Conservation (phyloP, 164 flowering plant genomes). For the Warburgia ugandensis region DNA sequence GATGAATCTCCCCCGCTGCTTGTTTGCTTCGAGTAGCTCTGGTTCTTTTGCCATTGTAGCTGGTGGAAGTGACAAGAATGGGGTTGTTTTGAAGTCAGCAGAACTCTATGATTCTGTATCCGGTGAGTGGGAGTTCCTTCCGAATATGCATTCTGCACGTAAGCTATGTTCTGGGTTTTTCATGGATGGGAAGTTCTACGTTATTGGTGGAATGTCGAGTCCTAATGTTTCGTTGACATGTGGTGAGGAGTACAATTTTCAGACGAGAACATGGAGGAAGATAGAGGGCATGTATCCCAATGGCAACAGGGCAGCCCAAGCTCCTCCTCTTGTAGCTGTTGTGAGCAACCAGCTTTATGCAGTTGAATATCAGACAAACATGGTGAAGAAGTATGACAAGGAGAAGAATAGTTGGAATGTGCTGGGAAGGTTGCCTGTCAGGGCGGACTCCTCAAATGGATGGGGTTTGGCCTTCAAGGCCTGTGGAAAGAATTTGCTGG, state of each 20-base stretch:
- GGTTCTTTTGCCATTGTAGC: constrained; percentile 33
- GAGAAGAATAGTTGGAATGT: constrained; percentile 21
- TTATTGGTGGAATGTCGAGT: constrained; percentile 23
- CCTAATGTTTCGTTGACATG: constrained; percentile 20
- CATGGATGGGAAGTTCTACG: constrained; percentile 37
- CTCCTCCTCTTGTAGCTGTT: constrained; percentile 37
- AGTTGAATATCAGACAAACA: constrained; percentile 30
- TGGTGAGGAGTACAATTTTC: constrained; percentile 32
- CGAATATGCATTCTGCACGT: constrained; percentile 29
- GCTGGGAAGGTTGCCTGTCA: constrained; percentile 30
- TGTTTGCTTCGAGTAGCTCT: constrained; percentile 30
- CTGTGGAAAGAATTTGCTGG: constrained; percentile 28
- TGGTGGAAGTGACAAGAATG: constrained; percentile 29
- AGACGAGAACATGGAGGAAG: constrained; percentile 29
- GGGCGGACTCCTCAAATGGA: constrained; percentile 30
- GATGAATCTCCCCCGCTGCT: constrained; percentile 28
- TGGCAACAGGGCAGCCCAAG: constrained; percentile 8
- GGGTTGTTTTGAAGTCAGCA: constrained; percentile 20
- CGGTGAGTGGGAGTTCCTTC: constrained; percentile 23
- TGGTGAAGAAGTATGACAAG: constrained; percentile 34
- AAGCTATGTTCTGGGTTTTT: constrained; percentile 33
- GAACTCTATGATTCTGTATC: constrained; percentile 31
- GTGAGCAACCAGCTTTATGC: constrained; percentile 32
- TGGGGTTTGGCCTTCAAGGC: constrained; percentile 43
- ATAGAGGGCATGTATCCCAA: constrained; percentile 28